Evolutionary conservation across 805 yeast species (phyloP), one percentile per base, ranked within the genome.

Genomic region (Saccharomyces jurei): DNA sequence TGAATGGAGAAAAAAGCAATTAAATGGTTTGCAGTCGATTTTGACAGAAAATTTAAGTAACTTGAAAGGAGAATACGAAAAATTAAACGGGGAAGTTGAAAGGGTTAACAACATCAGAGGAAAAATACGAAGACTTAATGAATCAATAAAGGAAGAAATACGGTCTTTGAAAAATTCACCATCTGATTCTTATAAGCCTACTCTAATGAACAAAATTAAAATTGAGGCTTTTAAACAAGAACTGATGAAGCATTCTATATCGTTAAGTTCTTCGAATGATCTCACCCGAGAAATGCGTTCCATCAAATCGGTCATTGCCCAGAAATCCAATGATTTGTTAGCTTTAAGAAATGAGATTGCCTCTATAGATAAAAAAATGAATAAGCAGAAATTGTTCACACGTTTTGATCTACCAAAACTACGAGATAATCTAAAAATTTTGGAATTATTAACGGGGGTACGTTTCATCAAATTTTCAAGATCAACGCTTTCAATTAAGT

Each of bases 1-100:
- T 59, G 78, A 76, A 50, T 84, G 89, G 89, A 70, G 87, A 56
- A 64, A 72, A 11, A 80, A 80, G 56, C 74, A 82, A 49, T 62
- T 79, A 5, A 70, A 72, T 26, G 82, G 80, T 46, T 69, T 83
- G 14, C 61, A 76, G 31, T 65, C 50, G 25, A 71, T 67, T 8
- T 49, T 70, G 22, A 46, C 55, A 14, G 74, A 68, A 46, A 68
- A 69, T 51, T 41, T 66, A 2, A 41, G 54, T 1, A 29, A 62
- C 6, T 41, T 69, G 29, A 57, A 61, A 27, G 68, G 62, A 44
- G 71, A 66, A 48, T 52, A 58, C n/a, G 54, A 57, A 10, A 63
- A 58, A 25, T 49, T 68, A n/a, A 55, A 52, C 22, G 46, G 48
- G 4, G 57, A 56, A 10, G 51, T 63, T 28, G 53, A 51, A 5